These are phyloP conservation scores for Zoysia japonica DNA, from an alignment of 176 grass and related monocot genomes.

Conservation along the genomic window DNA sequence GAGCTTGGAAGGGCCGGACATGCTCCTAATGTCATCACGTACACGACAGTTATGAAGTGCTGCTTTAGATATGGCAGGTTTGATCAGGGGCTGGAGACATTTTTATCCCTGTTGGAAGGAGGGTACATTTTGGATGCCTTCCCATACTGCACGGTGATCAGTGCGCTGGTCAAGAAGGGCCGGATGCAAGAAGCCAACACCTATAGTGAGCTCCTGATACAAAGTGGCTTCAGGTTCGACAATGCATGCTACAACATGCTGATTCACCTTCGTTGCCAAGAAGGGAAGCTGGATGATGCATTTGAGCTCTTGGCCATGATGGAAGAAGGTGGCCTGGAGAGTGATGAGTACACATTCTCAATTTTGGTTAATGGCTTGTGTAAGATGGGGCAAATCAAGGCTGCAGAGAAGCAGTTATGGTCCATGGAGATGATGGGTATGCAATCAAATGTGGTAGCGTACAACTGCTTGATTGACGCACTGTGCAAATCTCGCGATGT, in stretches of 20 bases:
- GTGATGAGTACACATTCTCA: conserved; percentile 88
- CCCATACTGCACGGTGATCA: conserved; percentile 81
- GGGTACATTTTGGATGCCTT: conserved; percentile 67
- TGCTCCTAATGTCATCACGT: conserved; percentile 65
- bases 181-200: conserved; percentile 76
- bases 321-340: conserved; percentile 69
- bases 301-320: conserved; percentile 84
- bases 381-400: conserved; percentile 73
- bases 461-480: conserved; percentile 87
- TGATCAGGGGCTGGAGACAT: conserved; percentile 80
- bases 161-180: conserved; percentile 81
- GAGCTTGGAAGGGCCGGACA: conserved; percentile 61
- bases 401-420: conserved; percentile 57
- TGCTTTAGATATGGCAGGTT: conserved; percentile 78
- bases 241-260: conserved; percentile 82
- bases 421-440: conserved; percentile 79
- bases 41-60: conserved; percentile 86
- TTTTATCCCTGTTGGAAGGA: conserved; percentile 61
- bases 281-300: conserved; percentile 67
- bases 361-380: conserved; percentile 82
- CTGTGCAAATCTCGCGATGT: conserved; percentile 79
- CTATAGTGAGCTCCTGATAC: conserved; percentile 66
- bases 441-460: conserved; percentile 75
- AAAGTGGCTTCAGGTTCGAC: conserved; percentile 63
- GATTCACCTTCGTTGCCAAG: conserved; percentile 73